These are phyloP conservation scores for Penicillium sp. DNA, from an alignment of 2,329 filamentous ascomycete genomes.

Conservation along the genomic window DNA sequence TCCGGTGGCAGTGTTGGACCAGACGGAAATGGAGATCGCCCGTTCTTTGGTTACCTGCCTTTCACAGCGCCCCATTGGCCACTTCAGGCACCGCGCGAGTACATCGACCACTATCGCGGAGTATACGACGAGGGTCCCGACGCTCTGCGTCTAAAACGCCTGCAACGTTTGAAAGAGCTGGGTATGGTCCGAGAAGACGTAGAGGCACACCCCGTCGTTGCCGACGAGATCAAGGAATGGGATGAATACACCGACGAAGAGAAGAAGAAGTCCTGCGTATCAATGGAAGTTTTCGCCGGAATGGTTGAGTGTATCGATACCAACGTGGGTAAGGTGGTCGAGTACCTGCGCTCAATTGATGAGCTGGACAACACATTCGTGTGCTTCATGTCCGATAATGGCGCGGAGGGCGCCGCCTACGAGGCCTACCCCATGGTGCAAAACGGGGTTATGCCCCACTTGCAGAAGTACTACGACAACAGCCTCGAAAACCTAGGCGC, in stretches of 20 bases:
- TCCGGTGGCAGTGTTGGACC: slow-evolving; percentile 23
- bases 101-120: slow-evolving; percentile 50
- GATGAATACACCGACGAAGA: slow-evolving; percentile 38
- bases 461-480: slow-evolving; percentile 52
- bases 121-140: slow-evolving; percentile 53
- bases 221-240: slow-evolving; percentile 48
- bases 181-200: slow-evolving; percentile 46
- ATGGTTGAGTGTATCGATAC: slow-evolving; percentile 52
- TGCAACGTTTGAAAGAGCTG: slow-evolving; percentile 48
- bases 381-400: slow-evolving; percentile 53
- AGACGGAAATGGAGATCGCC: slow-evolving; percentile 31
- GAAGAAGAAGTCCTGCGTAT: slow-evolving; percentile 43
- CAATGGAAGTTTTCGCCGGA: slow-evolving; percentile 53
- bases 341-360: slow-evolving; percentile 47
- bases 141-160: slow-evolving; percentile 45
- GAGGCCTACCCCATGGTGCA: slow-evolving; percentile 60
- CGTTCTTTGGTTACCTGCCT: slow-evolving; percentile 51
- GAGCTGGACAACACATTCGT: slow-evolving; percentile 53
- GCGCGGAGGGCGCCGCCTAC: slow-evolving; percentile 54
- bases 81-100: slow-evolving; percentile 50
- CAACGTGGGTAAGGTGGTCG: slow-evolving; percentile 48
- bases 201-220: slow-evolving; percentile 39
- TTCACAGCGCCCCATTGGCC: slow-evolving; percentile 57
- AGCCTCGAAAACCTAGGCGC: slow-evolving; percentile 49
- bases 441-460: slow-evolving; percentile 54